Evolutionary conservation across 2,329 filamentous ascomycete genomes (phyloP).

Genomic region (Hypoxylon sp.): DNA sequence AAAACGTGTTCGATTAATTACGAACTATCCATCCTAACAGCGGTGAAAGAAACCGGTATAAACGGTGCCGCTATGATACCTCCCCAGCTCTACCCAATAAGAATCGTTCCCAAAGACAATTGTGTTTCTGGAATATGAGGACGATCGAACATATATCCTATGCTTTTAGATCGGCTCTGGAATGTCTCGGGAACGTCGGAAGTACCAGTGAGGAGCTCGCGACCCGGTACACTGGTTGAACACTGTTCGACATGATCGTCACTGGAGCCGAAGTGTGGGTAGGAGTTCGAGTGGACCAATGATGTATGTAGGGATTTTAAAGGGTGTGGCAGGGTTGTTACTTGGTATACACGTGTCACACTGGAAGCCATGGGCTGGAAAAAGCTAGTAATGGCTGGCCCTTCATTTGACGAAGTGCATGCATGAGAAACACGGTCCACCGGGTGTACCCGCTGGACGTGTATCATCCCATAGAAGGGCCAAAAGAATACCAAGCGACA

Average conservation of each 20-base stretch:
- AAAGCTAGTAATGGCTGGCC: slow-evolving; percentile 32
- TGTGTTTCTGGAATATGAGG: slow-evolving; percentile 9
- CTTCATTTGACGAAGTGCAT: slow-evolving; percentile 26
- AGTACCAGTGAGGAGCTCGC: slow-evolving; percentile 22
- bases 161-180: slow-evolving; percentile 2
- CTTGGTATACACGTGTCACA: slow-evolving; percentile 35
- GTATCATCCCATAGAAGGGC: slow-evolving; percentile 26
- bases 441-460: slow-evolving; percentile 26
- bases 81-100: slow-evolving; percentile 11
- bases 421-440: slow-evolving; percentile 14
- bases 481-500: slow-evolving; percentile 13
- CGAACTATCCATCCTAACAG: slow-evolving; percentile 10
- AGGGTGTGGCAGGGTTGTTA: slow-evolving; percentile 7
- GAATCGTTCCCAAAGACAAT: background rate
- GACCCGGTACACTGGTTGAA: slow-evolving; percentile 36
- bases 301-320: background rate
- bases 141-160: slow-evolving; percentile 16
- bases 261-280: slow-evolving; percentile 37
- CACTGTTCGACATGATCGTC: slow-evolving; percentile 39
- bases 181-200: slow-evolving; percentile 28
- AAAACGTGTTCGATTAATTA: slow-evolving; percentile 13
- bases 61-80: slow-evolving; percentile 1
- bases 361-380: slow-evolving; percentile 31
- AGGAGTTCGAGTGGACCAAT: slow-evolving; percentile 34
- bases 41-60: slow-evolving; percentile 21